phyloP scores from a whole-genome alignment of 1,284 basidiomycete species.

The Rhizoctonia solani region DNA sequence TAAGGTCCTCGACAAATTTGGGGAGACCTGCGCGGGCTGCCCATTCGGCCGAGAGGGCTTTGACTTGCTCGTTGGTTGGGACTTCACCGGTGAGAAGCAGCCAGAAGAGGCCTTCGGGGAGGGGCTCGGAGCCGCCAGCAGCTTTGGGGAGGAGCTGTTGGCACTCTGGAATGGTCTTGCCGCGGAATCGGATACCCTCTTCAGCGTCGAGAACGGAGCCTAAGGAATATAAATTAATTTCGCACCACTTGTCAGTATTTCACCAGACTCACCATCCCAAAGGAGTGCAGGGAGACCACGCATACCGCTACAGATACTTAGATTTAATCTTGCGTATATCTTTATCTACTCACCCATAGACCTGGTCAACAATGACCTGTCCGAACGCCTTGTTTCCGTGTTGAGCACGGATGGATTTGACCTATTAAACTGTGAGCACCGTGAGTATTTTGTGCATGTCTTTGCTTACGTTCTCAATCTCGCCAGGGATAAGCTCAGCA shows the following conservation, averaged over 20 bases:
- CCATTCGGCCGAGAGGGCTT: conserved; percentile 87
- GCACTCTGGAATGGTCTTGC: conserved; percentile 89
- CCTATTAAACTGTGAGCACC: conserved; percentile 50
- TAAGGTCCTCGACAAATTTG: conserved; percentile 89
- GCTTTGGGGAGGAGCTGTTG: conserved; percentile 86
- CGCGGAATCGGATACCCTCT: conserved; percentile 96
- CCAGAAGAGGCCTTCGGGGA: conserved; percentile 96
- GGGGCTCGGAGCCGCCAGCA: conserved; percentile 85
- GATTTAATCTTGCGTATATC: conserved; percentile 15
- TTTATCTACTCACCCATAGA: conserved; percentile 65
- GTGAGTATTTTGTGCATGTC: neutral
- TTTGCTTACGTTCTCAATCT: conserved; percentile 73
- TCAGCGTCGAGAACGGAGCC: conserved; percentile 90
- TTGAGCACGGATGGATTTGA: conserved; percentile 79
- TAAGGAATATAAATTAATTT: conserved; percentile 8
- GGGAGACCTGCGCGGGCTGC: conserved; percentile 87
- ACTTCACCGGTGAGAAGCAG: conserved; percentile 91
- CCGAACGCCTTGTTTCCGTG: conserved; percentile 92
- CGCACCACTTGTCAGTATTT: neutral
- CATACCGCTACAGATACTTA: conserved; percentile 73
- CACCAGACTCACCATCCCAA: conserved; percentile 68
- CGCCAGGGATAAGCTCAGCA: conserved; percentile 86
- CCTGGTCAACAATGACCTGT: conserved; percentile 87
- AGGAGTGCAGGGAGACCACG: conserved; percentile 85
- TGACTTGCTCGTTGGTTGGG: conserved; percentile 85